Base-by-base conservation (phyloP, 768 basidiomycete species). In the Suillus variegatus region DNA sequence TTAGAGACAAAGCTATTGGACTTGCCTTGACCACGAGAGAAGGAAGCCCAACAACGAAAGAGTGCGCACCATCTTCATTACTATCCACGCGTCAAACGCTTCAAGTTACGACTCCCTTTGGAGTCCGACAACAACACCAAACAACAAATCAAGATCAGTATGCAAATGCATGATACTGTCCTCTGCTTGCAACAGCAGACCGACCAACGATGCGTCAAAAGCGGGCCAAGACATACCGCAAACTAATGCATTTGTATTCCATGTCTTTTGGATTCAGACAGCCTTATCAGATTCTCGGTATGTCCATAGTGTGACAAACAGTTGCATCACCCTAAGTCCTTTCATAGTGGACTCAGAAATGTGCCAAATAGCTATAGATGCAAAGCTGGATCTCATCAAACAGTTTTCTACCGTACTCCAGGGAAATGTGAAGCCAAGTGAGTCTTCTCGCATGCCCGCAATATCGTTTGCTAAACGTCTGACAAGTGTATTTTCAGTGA, bases 261-360 rank as follows among this genome's bases (percentile, higher is more conserved):
- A 85, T 91, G 76, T 84, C 89, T 2, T 98, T 98, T 76, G 92
- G 92, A 7, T 99, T 98, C 77, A 82, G 95, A 54, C 88, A 95
- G 71, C 97, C 97, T 0, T 99, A 95, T 76, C 97, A 99, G 81
- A 85, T 97, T 8, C 84, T 99, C 32, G 86, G 95, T 95, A 70
- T 68, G 82, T 77, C 43, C 46, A 25, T 28, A 13, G 38, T 35
- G 56, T n/a, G 12, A 41, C 18, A 40, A n/a, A 40, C 54, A 61
- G 36, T 40, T 58, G 62, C 60, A 66, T 69, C 97, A 12, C 22
- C 32, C 40, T 58, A 18, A 58, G 40, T 25, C 25, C 38, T 25
- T 58, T 22, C 18, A 58, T 25, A 58, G 94, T 95, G 66, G 95
- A 97, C 74, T 86, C 93, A 16, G 88, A 91, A 70, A 91, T 95